Evolutionary conservation across 345 rosid species (phyloP).

Genomic region (Aquilaria sinensis): DNA sequence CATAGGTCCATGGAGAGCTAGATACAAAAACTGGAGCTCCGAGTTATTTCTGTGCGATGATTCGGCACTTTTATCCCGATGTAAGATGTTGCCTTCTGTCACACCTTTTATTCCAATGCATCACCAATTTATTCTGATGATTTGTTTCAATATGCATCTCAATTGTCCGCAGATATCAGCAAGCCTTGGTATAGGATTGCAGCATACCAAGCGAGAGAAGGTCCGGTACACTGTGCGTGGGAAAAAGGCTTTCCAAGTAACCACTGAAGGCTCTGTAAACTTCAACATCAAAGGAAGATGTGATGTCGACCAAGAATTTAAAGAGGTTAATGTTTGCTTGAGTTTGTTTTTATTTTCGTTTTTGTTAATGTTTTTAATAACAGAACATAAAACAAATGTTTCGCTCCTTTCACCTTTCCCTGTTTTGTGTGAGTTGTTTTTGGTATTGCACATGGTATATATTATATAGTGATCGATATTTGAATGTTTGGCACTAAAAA

Average conservation of each 20-base stretch:
- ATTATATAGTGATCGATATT: no score
- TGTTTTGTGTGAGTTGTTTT: no score
- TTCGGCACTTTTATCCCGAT: constrained; percentile 60
- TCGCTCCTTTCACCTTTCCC: no score
- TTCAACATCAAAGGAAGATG: constrained; percentile 73
- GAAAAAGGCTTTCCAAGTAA: constrained; percentile 68
- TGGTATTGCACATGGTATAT: no score
- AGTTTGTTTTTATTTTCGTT: not conserved
- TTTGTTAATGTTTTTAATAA: not conserved
- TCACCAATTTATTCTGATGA: no score
- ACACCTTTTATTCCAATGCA: not conserved
- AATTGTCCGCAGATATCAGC: constrained; percentile 37
- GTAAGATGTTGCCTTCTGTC: constrained; percentile 29
- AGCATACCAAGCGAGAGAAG: constrained; percentile 62
- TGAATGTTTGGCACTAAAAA: no score
- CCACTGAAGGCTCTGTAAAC: constrained; percentile 37
- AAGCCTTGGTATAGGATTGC: constrained; percentile 68
- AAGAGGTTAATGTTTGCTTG: constrained; percentile 35
- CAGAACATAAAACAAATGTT: no score
- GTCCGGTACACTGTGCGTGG: constrained; percentile 56
- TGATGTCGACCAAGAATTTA: constrained; percentile 65
- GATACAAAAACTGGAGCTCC: constrained; percentile 77
- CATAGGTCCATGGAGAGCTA: constrained; percentile 80
- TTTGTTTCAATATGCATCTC: constrained; percentile 10
- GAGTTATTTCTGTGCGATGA: constrained; percentile 49